Base-by-base conservation (phyloP, 2,329 filamentous ascomycete genomes). In the Metarhizium brunneum region DNA sequence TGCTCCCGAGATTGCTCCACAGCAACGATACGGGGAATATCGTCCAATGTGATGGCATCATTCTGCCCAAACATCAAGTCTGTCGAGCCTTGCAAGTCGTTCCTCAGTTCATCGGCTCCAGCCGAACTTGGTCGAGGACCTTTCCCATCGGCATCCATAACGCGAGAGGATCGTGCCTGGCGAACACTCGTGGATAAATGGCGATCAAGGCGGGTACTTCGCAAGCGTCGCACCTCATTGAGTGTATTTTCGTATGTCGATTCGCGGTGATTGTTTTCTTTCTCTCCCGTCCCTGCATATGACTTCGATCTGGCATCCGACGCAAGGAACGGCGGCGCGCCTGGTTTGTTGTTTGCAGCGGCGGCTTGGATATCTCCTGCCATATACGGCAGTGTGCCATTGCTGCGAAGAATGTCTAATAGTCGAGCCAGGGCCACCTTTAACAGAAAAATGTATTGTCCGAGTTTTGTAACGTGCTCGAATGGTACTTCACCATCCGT, bases 1-100 rank as follows among this genome's bases (percentile, higher is more conserved):
- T 95, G 90, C 67, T 97, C 92, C 63, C 91, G 86, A 29, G 92
- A 92, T 71, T 97, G 92, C 69, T 97, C 92, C 14, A 94, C 90
- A 38, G 94, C 94, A 47, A 96, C 92, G 65, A 99, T 95, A 60
- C 94, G 83, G 8, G 94, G 91, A 62, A 99, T 97, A 66, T 99
- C 94, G 65, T 99, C 94, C 56, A 99, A 76, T 0, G 92, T 96
- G 59, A 99, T 82, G 29, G 90, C 90, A 70, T 97, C 92, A 65
- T 92, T 88, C 62, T 91, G 86, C 40, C 90, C 90, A 66, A 99
- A 91, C 66, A 92, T 92, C 62, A 92, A 79, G 63, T 92, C 90
- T 16, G 87, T 85, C 36, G 85, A 81, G 20, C 83, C 80, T 56
- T 72, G 71, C 13, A 59, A 54, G n/a, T 60, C 62, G 18, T 61